A percentile compares a stretch with the other conserved stretches of the same genome.
Conservation (phyloP, 192 early-diverging fungal species). For the Coemansia sp. region DNA sequence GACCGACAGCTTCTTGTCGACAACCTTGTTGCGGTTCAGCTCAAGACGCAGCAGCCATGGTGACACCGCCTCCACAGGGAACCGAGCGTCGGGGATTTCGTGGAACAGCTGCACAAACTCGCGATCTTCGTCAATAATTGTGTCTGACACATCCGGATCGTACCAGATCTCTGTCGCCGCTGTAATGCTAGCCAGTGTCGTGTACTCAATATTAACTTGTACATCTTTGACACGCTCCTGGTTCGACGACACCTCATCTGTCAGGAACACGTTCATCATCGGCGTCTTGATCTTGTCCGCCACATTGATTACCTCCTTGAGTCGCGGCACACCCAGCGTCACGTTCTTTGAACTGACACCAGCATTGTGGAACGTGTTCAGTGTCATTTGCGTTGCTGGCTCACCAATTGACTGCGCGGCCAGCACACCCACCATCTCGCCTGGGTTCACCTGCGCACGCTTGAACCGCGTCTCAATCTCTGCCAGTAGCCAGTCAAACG, state of each 20-base stretch:
- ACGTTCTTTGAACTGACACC: constrained; percentile 97
- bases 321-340: constrained; percentile 94
- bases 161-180: constrained; percentile 92
- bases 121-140: constrained; percentile 81
- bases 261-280: constrained; percentile 73
- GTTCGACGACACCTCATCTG: constrained; percentile 66
- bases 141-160: constrained; percentile 82
- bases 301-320: constrained; percentile 99
- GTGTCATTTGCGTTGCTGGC: constrained; percentile 98
- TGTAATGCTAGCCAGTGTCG: constrained; percentile 84
- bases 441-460: constrained; percentile 85
- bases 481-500: constrained; percentile 93
- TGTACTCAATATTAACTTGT: constrained; percentile 85
- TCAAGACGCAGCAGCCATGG: constrained; percentile 78
- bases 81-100: constrained; percentile 78
- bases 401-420: constrained; percentile 99
- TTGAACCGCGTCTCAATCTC: constrained; percentile 92
- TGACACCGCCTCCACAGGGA: constrained; percentile 60
- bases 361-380: constrained; percentile 99
- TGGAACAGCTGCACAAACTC: constrained; percentile 86
- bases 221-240: constrained; percentile 86
- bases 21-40: constrained; percentile 76
- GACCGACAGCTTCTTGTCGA: constrained; percentile 88
- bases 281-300: constrained; percentile 97
- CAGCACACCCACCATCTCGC: constrained; percentile 97